Conservation (phyloP, 1,284 basidiomycete species). For the Ganoderma multipileum region DNA sequence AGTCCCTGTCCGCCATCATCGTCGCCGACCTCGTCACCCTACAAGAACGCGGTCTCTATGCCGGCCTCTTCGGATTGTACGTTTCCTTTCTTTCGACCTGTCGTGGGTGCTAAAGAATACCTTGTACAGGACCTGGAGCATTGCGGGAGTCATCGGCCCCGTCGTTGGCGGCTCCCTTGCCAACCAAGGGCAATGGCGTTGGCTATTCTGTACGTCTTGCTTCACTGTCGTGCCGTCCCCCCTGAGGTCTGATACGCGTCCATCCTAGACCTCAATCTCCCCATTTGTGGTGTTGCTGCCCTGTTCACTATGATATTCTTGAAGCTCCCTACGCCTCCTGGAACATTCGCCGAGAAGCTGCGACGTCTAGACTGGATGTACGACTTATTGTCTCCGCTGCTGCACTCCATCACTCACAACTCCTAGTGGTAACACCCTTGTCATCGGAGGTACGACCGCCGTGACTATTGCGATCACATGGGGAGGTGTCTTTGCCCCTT, state of each 20-base stretch:
- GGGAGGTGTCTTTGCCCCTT: slow-evolving; percentile 21
- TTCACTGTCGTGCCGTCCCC: no score
- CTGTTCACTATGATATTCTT: slow-evolving; percentile 25
- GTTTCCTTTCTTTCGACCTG: neutral
- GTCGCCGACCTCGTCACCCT: slow-evolving; percentile 30
- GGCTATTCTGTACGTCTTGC: slow-evolving; percentile 33
- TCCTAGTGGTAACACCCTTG: slow-evolving; percentile 18
- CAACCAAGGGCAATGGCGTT: slow-evolving; percentile 30
- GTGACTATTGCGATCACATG: slow-evolving; percentile 22
- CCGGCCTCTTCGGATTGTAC: neutral
- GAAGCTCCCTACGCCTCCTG: slow-evolving; percentile 35
- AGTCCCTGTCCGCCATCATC: slow-evolving; percentile 37
- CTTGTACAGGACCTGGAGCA: slow-evolving; percentile 17
- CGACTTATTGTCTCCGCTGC: slow-evolving; percentile 14
- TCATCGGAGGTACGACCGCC: slow-evolving; percentile 12
- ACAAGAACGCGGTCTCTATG: slow-evolving; percentile 24
- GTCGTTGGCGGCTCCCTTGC: slow-evolving; percentile 28
- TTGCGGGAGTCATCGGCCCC: slow-evolving; percentile 22
- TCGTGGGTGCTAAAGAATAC: neutral
- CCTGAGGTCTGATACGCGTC: neutral
- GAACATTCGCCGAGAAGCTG: slow-evolving; percentile 37
- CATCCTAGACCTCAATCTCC: slow-evolving; percentile 27
- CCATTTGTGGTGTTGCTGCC: slow-evolving; percentile 27
- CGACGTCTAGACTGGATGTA: slow-evolving; percentile 44
- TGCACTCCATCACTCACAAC: neutral